phyloP scores from a whole-genome alignment of 345 rosid species.

The Eucalyptus cladocalyx region DNA sequence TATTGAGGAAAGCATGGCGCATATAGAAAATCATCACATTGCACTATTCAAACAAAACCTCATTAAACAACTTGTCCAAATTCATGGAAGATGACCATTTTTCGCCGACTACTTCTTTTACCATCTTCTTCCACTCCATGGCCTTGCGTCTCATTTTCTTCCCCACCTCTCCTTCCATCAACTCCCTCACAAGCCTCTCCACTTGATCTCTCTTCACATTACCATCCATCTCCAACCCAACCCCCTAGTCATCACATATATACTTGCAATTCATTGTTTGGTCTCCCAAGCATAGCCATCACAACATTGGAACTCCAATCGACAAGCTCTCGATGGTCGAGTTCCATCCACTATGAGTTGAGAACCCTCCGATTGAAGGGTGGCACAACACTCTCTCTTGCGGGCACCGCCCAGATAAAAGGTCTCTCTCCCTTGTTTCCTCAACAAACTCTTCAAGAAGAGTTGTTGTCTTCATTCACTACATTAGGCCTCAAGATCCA shows the following conservation, averaged over 20 bases:
- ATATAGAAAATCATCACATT: background rate
- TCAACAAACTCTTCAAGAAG: background rate
- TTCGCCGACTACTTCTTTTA: background rate
- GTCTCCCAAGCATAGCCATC: slow-evolving; percentile 10
- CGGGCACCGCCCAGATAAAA: background rate
- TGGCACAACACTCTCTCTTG: slow-evolving; percentile 7
- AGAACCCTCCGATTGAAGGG: background rate
- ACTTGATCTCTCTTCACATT: slow-evolving; percentile 2
- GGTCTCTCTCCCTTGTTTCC: background rate
- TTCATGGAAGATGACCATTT: background rate
- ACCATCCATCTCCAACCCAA: background rate
- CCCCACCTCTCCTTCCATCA: background rate
- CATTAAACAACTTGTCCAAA: background rate
- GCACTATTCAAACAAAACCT: background rate
- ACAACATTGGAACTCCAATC: background rate
- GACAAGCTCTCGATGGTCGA: slow-evolving; percentile 4
- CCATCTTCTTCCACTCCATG: background rate
- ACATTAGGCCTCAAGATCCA: slow-evolving; percentile 8
- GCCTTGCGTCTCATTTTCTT: background rate
- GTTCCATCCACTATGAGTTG: slow-evolving; percentile 10
- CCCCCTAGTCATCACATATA: background rate
- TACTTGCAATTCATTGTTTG: background rate
- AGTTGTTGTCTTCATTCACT: background rate
- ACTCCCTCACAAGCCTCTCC: background rate
- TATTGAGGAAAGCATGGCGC: background rate